Evolutionary conservation across 192 early-diverging fungal genomes (phyloP), one percentile per base, ranked within the genome.

Genomic region (Gaertneriomyces sp.): DNA sequence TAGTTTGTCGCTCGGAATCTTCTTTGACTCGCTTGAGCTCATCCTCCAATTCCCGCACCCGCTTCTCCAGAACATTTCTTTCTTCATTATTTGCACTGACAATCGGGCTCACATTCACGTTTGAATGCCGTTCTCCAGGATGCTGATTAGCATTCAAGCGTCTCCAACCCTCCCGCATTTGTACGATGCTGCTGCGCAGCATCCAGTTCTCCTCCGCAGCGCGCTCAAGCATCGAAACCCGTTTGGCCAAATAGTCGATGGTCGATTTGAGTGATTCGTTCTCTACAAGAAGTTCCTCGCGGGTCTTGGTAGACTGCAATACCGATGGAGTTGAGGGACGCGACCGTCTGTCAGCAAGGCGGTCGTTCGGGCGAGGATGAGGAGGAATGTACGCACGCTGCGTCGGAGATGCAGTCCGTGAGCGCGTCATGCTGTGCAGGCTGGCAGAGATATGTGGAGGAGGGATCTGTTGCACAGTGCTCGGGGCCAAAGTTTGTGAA

Each of bases 251-350:
- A 6, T 73, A 69, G 56, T 91, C 86, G 14, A 92, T 44, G 1
- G 82, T 81, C 54, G 77, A 64, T 61, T 85, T 87, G 40, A 90
- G 63, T 38, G 87, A 81, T 14, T 82, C 65, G 51, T 90, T 90
- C 65, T 90, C 89, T 7, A 88, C 67, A 7, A 78, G 64, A 47
- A 83, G 80, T 66, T 90, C 89, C 64, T 90, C 87, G 33, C 76
- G 20, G 10, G 85, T 87, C 71, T 87, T 86, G 42, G 47, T 49
- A 1, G 47, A 49, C 47, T 17, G 16, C 47, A 49, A 49, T n/a
- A 49, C 12, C 47, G 16, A 49, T 49, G 47, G 16, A 12, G 47
- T 17, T 49, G 47, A 33, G 25, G 25, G 25, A 33, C 25, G 25
- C 25, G 25, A 33, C 25, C 25, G 25, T 2, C 25, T 0, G 25